Percentiles rank a stretch among this genome's conserved stretches.
Evolutionary conservation across 352 stramenopile species (phyloP).

Genomic region (Halophytophthora polymorphica): DNA sequence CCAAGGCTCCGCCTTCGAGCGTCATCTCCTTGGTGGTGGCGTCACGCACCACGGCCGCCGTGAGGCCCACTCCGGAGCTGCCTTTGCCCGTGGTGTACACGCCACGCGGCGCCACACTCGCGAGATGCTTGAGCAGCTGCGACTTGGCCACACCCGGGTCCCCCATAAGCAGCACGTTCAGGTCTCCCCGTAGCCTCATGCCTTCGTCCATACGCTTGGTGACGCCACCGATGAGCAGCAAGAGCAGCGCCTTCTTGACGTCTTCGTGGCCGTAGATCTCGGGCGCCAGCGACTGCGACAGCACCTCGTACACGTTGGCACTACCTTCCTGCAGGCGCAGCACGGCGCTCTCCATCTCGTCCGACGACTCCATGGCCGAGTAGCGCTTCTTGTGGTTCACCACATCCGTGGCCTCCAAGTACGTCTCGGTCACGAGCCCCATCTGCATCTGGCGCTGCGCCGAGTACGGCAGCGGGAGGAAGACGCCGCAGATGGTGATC

Average conservation of each 20-base stretch:
- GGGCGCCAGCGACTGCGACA: conserved; percentile 95
- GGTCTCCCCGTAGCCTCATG: conserved; percentile 97
- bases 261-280: conserved; percentile 99
- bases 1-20: conserved; percentile 93
- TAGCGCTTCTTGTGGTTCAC: conserved; percentile 98
- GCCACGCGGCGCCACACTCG: conserved; percentile 92
- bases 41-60: conserved; percentile 96
- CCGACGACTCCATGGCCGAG: conserved; percentile 88
- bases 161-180: conserved; percentile 99
- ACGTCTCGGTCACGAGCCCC: conserved; percentile 97
- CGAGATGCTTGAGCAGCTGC: conserved; percentile 99
- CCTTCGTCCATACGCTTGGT: conserved; percentile 89
- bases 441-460: conserved; percentile 95
- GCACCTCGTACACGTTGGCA: conserved; percentile 88
- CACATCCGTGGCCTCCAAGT: conserved; percentile 94
- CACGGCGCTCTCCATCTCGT: conserved; percentile 81
- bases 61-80: conserved; percentile 97
- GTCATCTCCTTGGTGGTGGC: conserved; percentile 93
- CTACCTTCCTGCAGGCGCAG: conserved; percentile 60
- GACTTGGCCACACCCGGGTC: conserved; percentile 98
- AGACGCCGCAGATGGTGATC: conserved; percentile 96
- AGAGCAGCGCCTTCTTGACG: conserved; percentile 98
- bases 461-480: conserved; percentile 91
- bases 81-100: conserved; percentile 99
- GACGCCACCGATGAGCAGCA: conserved; percentile 95